Evolutionary conservation across 2,329 filamentous ascomycete species (phyloP), one percentile per base, ranked within the genome.

Genomic region (Aspergillus bombycis): DNA sequence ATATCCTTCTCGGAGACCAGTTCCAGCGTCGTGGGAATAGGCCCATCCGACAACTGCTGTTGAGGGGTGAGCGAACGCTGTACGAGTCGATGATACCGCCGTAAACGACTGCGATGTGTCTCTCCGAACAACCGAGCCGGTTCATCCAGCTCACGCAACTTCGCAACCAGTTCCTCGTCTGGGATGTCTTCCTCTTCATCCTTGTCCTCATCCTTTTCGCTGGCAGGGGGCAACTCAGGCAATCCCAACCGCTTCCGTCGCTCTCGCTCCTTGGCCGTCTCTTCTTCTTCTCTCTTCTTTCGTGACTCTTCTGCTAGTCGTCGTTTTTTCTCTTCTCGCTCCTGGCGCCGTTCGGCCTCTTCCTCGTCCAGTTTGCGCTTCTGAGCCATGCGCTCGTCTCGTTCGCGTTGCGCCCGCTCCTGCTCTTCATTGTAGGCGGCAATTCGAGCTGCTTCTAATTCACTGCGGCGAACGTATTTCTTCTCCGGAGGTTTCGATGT

Each of bases 351-450:
- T 28, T 88, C 86, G 2, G 89, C 88, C 62, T 91, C 91, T 30
- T 97, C 94, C 41, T 97, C 94, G 60, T 98, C 94, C 28, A 88
- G 86, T 78, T 96, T 95, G 70, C 94, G 91, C 81, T 98, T 98
- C 70, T 90, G 89, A 1, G 86, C 85, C 1, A 87, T 82, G 67
- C 88, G 89, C 65, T 90, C 87, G 63, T 88, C 83, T 32, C 92
- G 91, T 72, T 92, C 89, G 45, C 83, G 84, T 70, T 93, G 91
- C 58, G 92, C 82, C 4, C 86, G 86, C 67, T 88, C 87, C 77
- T 98, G 94, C 72, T 96, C 93, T 16, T 90, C 90, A 1, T 88
- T 82, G 80, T 99, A 99, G 65, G 89, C 88, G 45, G 89, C 90
- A 74, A 91, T 84, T 59, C 95, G 90, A 72, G 91, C 88, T 59